Evolutionary conservation across 352 stramenopile genomes (phyloP), one percentile per base, ranked within the genome.

Genomic region (Pythium biforme): DNA sequence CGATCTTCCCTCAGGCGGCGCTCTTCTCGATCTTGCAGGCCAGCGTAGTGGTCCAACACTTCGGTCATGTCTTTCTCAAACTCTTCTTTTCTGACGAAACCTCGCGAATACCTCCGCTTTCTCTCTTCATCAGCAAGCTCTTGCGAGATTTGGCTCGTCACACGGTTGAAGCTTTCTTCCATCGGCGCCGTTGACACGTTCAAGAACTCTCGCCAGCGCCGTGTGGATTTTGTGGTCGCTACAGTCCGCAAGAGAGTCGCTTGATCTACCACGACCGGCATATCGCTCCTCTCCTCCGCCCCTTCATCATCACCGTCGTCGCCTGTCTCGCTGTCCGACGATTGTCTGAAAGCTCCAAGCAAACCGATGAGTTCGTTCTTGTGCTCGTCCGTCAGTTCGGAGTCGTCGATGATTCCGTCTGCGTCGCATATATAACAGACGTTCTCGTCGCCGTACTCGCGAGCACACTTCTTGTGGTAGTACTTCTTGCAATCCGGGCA

Each of bases 351-450:
- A 0, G 69, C 69, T 27, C 72, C 77, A 48, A 81, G 73, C 75
- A 90, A 72, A 12, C 57, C 55, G 47, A 81, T 29, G 41, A 77
- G 55, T 43, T 83, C 52, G 22, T 87, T 75, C 10, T 65, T 75
- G 12, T 79, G 65, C 23, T 75, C 70, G 53, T 86, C 70, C 5
- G 83, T 84, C 19, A 93, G 64, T 37, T 90, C 82, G 9, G 69
- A 89, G 52, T 93, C 84, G 40, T 93, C 82, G 55, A 93, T 90
- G 68, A 92, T 79, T 9, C 72, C 78, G 29, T 85, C 75, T 41
- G 86, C 64, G 55, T 91, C 80, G 51, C 84, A 93, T 26, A 88
- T 86, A 80, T 82, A 93, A 67, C 84, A 93, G 14, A 81, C 59
- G 9, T 65, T 82, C 22, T 87, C 81, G 48, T 90, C 79, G 8